Evolutionary conservation across 768 basidiomycete species (phyloP), one percentile per base, ranked within the genome.

Genomic region (Serendipita sp.): DNA sequence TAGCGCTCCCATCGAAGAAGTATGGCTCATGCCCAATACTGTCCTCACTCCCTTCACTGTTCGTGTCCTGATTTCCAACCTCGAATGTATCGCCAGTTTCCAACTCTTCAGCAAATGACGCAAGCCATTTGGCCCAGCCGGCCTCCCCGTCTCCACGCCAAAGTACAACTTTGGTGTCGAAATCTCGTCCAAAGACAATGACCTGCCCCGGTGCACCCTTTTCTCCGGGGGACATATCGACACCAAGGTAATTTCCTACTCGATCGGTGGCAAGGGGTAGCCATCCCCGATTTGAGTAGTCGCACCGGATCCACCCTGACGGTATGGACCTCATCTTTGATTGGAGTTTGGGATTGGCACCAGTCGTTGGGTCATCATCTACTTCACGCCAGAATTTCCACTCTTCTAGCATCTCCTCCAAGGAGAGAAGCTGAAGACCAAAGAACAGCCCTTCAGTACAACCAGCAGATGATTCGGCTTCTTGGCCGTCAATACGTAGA

Each of bases 181-280:
- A 97, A 72, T 98, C 96, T 62, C 96, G 83, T n/a, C 96, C 96
- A 73, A 98, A 99, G 58, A 97, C 86, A 65, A 99, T 96, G 54
- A 97, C 95, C 72, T 99, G 96, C 3, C 96, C 96, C 64, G 80
- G 78, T 7, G 80, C 76, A 48, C 92, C 93, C 54, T 76, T 75
- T 71, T 86, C 84, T 7, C 73, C 89, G 5, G 95, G 95, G 74
- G 88, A 92, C 66, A 99, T 80, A 74, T 99, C 96, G 54, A 99
- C 80, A 65, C 96, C 96, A 66, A 98, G 81, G 72, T 99, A 99
- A 75, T 99, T 99, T 37, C 96, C 96, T 35, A 83, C 85, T 69
- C 91, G 89, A 76, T 99, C 96, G 45, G 86, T 86, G 65, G 96
- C 82, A 67, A 99, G 85, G 37, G 96, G 96, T 69, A 99, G 83